Evolutionary conservation across 1,139 yeast genomes (phyloP).

Genomic region (Pneumocystis jirovecii): DNA sequence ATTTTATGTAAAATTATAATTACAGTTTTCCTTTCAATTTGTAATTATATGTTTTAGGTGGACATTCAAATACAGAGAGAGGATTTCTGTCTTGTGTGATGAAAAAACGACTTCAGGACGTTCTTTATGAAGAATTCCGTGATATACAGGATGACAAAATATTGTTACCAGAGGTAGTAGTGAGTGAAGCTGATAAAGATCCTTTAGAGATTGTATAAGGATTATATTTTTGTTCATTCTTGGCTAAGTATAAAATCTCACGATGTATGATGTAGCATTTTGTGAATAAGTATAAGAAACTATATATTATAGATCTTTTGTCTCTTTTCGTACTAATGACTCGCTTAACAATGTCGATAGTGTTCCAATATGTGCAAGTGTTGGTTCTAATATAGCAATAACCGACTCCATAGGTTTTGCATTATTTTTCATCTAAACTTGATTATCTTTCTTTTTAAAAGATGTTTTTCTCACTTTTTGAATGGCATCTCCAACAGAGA

Average conservation of each 20-base stretch:
- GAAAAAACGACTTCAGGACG: conserved; percentile 37
- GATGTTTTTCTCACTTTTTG: neutral
- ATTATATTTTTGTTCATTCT: neutral
- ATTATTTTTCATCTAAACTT: neutral
- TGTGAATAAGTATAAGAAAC: neutral
- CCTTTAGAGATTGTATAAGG: conserved; percentile 32
- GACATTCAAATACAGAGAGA: conserved; percentile 86
- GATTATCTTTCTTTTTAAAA: neutral
- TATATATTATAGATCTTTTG: neutral
- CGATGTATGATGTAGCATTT: neutral
- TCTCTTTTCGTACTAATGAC: neutral
- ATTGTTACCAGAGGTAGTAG: conserved; percentile 23
- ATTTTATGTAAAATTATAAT: conserved; percentile 36
- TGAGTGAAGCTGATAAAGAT: conserved; percentile 43
- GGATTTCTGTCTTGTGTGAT: conserved; percentile 46
- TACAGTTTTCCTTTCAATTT: neutral
- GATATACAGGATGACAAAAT: conserved; percentile 19
- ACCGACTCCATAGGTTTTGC: neutral
- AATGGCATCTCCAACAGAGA: neutral
- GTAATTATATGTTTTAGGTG: conserved; percentile 19
- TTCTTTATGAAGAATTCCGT: conserved; percentile 21
- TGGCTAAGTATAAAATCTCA: neutral
- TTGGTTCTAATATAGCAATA: neutral
- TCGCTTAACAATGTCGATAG: neutral
- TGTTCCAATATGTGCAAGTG: neutral